A percentile compares a stretch with the other conserved stretches of the same genome.
phyloP scores from a whole-genome alignment of 805 yeast genomes.

The Metschnikowia lunata region DNA sequence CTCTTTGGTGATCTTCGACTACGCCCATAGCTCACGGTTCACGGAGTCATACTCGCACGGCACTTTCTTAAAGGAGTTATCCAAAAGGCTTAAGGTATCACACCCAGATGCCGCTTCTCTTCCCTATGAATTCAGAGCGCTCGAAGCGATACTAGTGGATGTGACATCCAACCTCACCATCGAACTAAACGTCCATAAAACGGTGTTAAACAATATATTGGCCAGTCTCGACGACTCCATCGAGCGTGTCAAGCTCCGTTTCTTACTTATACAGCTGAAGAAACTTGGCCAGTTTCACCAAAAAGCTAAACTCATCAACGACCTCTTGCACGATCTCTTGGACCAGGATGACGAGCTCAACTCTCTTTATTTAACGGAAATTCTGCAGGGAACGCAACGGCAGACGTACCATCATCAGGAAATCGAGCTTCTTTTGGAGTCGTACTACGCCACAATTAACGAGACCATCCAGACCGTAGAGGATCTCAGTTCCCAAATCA shows the following conservation, averaged over 20 bases:
- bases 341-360: constrained; percentile 87
- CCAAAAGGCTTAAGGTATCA: constrained; percentile 31
- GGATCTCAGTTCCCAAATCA: constrained; percentile 72
- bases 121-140: constrained; percentile 87
- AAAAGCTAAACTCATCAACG: constrained; percentile 76
- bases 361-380: constrained; percentile 73
- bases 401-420: constrained; percentile 71
- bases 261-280: constrained; percentile 78
- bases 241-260: constrained; percentile 72
- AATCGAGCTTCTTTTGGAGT: constrained; percentile 83
- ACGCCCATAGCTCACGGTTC: constrained; percentile 19
- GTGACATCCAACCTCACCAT: constrained; percentile 75
- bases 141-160: constrained; percentile 80
- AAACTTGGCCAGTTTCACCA: constrained; percentile 79
- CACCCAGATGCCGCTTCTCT: constrained; percentile 31
- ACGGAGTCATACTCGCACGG: constrained; percentile 43
- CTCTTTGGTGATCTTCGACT: constrained; percentile 46
- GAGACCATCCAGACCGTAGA: constrained; percentile 91
- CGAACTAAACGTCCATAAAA: constrained; percentile 81
- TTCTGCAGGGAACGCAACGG: constrained; percentile 39
- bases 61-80: constrained; percentile 41
- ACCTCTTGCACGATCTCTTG: constrained; percentile 76
- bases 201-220: constrained; percentile 68
- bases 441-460: constrained; percentile 86
- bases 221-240: constrained; percentile 77